Evolutionary conservation across 2,329 filamentous ascomycete genomes (phyloP), one percentile per base, ranked within the genome.

Genomic region (Diatrype stigma): DNA sequence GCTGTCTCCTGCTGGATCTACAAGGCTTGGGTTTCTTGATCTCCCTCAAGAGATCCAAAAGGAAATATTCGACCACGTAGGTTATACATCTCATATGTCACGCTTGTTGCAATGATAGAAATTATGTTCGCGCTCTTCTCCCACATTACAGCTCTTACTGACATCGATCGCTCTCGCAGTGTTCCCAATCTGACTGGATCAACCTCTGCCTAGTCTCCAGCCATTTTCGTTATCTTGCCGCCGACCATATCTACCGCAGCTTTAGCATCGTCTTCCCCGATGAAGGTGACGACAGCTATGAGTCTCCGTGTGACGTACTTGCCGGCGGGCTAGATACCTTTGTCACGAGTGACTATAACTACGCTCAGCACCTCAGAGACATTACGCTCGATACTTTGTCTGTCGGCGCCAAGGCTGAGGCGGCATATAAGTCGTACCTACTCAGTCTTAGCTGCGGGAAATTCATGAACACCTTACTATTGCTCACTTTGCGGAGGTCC

Each of bases 191-290:
- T 56, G 80, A 84, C 52, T 73, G 82, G 47, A 77, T 84, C 50
- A 78, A 75, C 54, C 72, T 85, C 47, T 75, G 80, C 14, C 75
- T 84, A 32, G 81, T 84, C 51, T 84, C 77, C 42, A 77, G 68
- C 52, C 74, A 77, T 51, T 82, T 84, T 59, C 78, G 77, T 56
- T 74, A 81, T 35, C 70, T 85, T 26, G 81, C 81, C 45, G 77
- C 82, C 44, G 69, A 77, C 38, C 72, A 80, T 53, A 69, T 86
- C 16, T 86, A 86, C 63, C 78, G 80, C 53, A 77, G 72, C 51
- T 81, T 86, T 61, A 71, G 77, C 60, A 82, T 85, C 55, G 70
- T 82, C 49, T 84, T 86, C 60, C 76, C 79, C n/a, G 79, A 83
- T 52, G 77, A 81, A 48, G 79, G 83, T 56, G 77, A 81, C 51